phyloP scores from a whole-genome alignment of 257 asterid species.

The Ilex asprella region DNA sequence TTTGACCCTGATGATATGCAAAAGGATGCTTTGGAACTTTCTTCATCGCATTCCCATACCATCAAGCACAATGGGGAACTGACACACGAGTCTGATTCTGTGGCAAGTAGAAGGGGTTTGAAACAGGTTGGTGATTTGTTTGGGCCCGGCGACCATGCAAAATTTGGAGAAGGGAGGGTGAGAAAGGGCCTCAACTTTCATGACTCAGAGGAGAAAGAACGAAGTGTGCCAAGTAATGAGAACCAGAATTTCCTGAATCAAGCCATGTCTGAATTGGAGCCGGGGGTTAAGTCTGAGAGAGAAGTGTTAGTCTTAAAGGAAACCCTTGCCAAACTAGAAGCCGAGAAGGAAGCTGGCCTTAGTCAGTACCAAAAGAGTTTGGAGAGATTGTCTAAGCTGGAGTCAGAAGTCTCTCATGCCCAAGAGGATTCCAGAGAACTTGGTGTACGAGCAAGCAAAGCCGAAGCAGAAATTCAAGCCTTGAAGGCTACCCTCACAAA shows the following conservation, averaged over 20 bases:
- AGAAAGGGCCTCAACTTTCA: slow-evolving; percentile 73
- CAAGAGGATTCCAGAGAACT: slow-evolving; percentile 53
- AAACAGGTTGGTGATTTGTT: slow-evolving; percentile 30
- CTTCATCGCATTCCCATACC: slow-evolving; percentile 22
- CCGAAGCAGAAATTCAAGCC: slow-evolving; percentile 64
- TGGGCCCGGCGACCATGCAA: slow-evolving; percentile 23
- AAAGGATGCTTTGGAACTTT: slow-evolving; percentile 12
- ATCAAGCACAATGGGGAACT: slow-evolving; percentile 46
- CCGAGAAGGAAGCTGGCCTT: slow-evolving; percentile 80
- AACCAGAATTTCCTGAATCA: slow-evolving; percentile 15
- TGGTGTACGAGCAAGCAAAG: slow-evolving; percentile 58
- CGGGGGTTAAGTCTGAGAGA: slow-evolving; percentile 42
- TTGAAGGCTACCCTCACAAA: slow-evolving; percentile 52
- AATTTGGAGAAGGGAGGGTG: slow-evolving; percentile 43
- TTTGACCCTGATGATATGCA: slow-evolving; percentile 24
- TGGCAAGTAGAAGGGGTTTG: slow-evolving; percentile 27
- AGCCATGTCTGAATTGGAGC: slow-evolving; percentile 15
- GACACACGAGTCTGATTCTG: slow-evolving; percentile 40
- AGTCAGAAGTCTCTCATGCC: slow-evolving; percentile 53
- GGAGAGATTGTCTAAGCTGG: slow-evolving; percentile 60
- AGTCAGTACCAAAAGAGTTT: slow-evolving; percentile 55
- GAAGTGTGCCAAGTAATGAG: slow-evolving; percentile 16
- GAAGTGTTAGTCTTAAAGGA: slow-evolving; percentile 50
- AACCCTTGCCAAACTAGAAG: slow-evolving; percentile 69
- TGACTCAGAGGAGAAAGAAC: slow-evolving; percentile 46